Conservation (phyloP, 2,329 filamentous ascomycete genomes). For the Diaporthe velutina region DNA sequence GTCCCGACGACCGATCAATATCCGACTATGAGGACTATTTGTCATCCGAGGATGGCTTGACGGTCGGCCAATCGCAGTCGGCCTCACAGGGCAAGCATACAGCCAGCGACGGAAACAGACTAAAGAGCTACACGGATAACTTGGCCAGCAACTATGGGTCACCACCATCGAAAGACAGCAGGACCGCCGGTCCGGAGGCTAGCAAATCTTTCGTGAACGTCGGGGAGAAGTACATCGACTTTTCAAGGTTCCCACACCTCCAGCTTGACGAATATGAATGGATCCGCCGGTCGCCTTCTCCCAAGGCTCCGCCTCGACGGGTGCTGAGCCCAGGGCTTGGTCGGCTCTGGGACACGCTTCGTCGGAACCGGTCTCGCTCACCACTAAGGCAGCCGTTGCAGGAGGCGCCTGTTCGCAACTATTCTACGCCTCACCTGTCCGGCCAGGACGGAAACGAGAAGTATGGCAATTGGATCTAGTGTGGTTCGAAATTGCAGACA, state of each 20-base stretch:
- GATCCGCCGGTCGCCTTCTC: conserved; percentile 37
- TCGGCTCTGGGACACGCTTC: conserved; percentile 37
- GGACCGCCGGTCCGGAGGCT: neutral
- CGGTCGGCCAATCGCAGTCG: neutral
- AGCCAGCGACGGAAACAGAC: neutral
- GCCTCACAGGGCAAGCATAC: conserved; percentile 20
- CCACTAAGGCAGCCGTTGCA: conserved; percentile 12
- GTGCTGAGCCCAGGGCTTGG: conserved; percentile 35
- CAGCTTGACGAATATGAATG: conserved; percentile 33
- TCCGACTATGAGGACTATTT: conserved; percentile 31
- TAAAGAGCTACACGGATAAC: neutral
- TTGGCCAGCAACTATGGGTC: neutral
- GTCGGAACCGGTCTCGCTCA: conserved; percentile 37
- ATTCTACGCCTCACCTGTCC: conserved; percentile 29
- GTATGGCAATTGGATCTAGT: conserved; percentile 40
- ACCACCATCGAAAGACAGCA: neutral
- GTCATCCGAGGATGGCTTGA: neutral
- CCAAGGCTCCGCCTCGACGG: conserved; percentile 24
- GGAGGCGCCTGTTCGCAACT: conserved; percentile 26
- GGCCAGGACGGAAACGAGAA: conserved; percentile 22
- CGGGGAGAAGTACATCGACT: conserved; percentile 18
- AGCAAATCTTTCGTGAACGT: neutral
- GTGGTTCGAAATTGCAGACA: conserved; percentile 36
- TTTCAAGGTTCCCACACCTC: conserved; percentile 36
- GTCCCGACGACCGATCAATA: conserved; percentile 1